Base-by-base conservation (phyloP, 1,139 yeast species). In the Nakaseomyces sp. region DNA sequence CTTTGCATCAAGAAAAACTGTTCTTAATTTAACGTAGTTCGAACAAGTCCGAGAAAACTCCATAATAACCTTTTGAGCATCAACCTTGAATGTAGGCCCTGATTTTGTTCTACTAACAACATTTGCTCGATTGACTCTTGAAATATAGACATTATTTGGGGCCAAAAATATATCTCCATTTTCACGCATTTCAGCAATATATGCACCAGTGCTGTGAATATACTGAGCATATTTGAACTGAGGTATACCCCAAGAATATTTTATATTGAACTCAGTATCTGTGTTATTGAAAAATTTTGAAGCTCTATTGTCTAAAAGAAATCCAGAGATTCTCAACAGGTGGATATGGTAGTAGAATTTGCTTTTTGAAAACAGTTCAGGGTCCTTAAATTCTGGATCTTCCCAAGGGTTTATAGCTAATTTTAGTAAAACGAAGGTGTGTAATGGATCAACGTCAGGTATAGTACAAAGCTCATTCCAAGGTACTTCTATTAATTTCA, bases 181-280 rank as follows among this genome's bases (percentile, higher is more conserved):
- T 39, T 79, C 87, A 49, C 91, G 70, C 40, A 93, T 71, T 62
- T 93, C 97, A 3, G 93, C 95, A 46, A 93, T 77, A 51, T 89
- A 86, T 1, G 86, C 79, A 1, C 98, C 99, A 0, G 95, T 79
- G 50, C 72, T 74, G 63, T 93, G 98, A 45, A 93, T 81, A 57
- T 83, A 93, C 63, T 93, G 98, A 1, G 89, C 87, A 60, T 77
- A 83, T 52, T 81, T 78, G 66, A 85, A 89, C 19, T 71, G 70
- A 1, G 95, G 95, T 47, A 74, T 76, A 2, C 97, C 97, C 97
- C 97, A 91, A 31, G 95, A 85, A 61, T 88, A 89, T 13, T 72
- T 63, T 24, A 86, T 76, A 50, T 78, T 79, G 49, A 77, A 69
- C 9, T 77, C 78, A 9, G 49, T 47, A 44, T 76, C 74, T 39